These are phyloP conservation scores for Phialophora macrospora DNA, from an alignment of 2,329 filamentous ascomycete species.

Conservation along the genomic window DNA sequence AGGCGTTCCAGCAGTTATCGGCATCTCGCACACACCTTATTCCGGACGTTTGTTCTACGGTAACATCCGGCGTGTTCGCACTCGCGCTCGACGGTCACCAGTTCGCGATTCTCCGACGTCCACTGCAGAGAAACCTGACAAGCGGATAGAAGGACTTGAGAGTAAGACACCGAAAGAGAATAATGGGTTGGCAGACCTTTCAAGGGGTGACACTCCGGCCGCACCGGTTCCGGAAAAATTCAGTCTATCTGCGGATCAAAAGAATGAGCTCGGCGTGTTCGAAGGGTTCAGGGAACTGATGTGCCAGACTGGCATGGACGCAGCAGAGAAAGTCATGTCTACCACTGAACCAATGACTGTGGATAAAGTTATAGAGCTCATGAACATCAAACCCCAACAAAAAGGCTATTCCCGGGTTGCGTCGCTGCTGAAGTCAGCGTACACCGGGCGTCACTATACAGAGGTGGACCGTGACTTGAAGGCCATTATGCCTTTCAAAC, in stretches of 20 bases:
- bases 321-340: neutral
- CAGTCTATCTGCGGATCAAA: neutral
- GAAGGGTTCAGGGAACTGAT: slow-evolving; percentile 6
- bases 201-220: neutral
- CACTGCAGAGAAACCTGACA: neutral
- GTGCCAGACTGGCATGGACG: neutral
- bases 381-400: neutral
- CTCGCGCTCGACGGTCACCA: neutral
- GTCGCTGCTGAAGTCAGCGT: slow-evolving; percentile 13
- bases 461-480: slow-evolving; percentile 23
- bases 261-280: slow-evolving; percentile 4
- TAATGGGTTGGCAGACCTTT: neutral
- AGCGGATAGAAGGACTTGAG: neutral
- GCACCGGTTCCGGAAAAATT: neutral
- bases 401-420: neutral
- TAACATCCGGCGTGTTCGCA: slow-evolving; percentile 4
- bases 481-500: slow-evolving; percentile 10
- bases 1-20: neutral
- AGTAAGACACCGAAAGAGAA: neutral
- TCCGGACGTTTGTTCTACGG: neutral
- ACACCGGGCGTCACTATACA: slow-evolving; percentile 13
- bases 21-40: neutral
- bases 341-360: slow-evolving; percentile 12
- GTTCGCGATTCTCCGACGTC: neutral
- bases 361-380: slow-evolving; percentile 16